Conservation (phyloP, 2,329 filamentous ascomycete genomes). For the Exutisphaerella laricina region DNA sequence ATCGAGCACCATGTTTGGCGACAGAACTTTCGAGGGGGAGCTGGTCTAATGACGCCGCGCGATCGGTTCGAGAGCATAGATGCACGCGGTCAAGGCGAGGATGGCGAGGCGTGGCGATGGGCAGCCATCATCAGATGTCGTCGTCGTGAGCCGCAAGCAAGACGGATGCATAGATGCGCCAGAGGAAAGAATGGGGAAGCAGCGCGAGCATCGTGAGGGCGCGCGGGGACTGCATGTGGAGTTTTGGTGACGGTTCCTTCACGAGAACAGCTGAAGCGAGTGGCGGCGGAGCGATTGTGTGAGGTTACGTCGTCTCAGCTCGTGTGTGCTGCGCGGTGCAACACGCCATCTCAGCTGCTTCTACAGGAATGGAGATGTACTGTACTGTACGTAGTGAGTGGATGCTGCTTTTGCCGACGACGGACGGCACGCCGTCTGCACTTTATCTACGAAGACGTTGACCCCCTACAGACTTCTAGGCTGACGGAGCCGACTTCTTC, state of each 20-base stretch:
- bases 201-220: not conserved
- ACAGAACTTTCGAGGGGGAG: slow-evolving; percentile 2
- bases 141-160: not conserved
- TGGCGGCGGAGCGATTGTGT: not conserved
- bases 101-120: no score
- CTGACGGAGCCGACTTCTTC: no score
- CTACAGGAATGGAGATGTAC: no score
- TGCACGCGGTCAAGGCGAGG: no score
- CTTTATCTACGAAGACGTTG: no score
- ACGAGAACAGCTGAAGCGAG: not conserved
- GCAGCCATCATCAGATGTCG: no score
- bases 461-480: no score
- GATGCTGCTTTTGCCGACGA: no score
- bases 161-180: not conserved
- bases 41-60: not conserved
- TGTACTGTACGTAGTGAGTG: no score
- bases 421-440: no score
- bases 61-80: no score
- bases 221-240: not conserved
- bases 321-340: not conserved
- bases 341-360: no score
- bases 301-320: not conserved
- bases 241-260: not conserved
- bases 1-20: slow-evolving; percentile 21
- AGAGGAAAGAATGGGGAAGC: not conserved